Evolutionary conservation across 176 grass and related monocot species (phyloP), one percentile per base, ranked within the genome.

Genomic region (Ensete ventricosum): DNA sequence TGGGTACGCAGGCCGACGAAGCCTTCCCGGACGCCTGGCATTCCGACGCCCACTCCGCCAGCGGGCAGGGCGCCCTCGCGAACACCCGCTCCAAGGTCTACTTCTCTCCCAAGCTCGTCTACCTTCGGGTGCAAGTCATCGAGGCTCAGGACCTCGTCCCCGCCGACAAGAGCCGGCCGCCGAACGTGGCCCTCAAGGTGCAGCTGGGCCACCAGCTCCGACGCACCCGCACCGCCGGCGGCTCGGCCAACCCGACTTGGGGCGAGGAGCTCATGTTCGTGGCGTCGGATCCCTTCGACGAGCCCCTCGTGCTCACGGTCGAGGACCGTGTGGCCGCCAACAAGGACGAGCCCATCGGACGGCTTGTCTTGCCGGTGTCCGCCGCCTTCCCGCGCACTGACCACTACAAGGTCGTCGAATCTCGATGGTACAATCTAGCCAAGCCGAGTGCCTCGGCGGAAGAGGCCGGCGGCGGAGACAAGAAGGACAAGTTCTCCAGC

Each of bases 241-340:
- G 81, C 51, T 73, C 87, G 19, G 9, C 54, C 4, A 90, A 81
- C 80, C 90, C 82, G 16, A 5, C 10, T 67, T 97, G 93, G 93
- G 86, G 88, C 34, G 87, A 97, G 83, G 93, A 97, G 78, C 84
- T 92, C 82, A 67, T 97, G 79, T 89, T 93, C 71, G 87, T 97
- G 14, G 90, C 90, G 0, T 76, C 71, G 11, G 87, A 88, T 58
- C 89, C 93, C 17, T 96, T 84, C 69, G 90, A 92, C 50, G 93
- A 96, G 11, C 83, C 58, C 19, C 77, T 96, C 55, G 81, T 96
- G 62, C 65, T 96, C n/a, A 92, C 89, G 12, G 87, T 92, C 22
- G 89, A 96, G 76, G 83, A 89, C 76, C 74, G 81, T 6, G 92
- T 84, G 24, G 82, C 76, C 14, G 20, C 75, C 5, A 85, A 82